phyloP scores from a whole-genome alignment of 2,329 filamentous ascomycete species.

The Incumbomyces lentus region DNA sequence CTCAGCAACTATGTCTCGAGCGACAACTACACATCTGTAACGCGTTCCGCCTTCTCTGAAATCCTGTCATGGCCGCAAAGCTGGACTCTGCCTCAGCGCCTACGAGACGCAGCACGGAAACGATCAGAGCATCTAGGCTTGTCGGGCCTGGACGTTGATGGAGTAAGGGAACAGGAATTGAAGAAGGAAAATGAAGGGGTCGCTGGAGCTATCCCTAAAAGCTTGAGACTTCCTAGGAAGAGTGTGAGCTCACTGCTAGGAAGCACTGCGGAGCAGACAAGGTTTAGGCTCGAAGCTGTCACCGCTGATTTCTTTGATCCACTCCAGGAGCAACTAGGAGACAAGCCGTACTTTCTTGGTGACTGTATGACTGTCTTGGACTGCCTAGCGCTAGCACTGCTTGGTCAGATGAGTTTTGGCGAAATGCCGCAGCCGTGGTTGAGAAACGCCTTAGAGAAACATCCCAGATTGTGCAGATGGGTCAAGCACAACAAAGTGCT shows the following conservation, averaged over 20 bases:
- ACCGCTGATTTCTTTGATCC: conserved; percentile 62
- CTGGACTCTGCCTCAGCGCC: conserved; percentile 68
- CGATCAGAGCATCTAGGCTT: conserved; percentile 62
- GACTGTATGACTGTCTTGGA: conserved; percentile 56
- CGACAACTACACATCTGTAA: conserved; percentile 70
- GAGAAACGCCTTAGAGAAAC: conserved; percentile 45
- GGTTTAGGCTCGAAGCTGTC: conserved; percentile 66
- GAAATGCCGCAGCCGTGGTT: conserved; percentile 54
- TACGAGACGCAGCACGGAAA: conserved; percentile 59
- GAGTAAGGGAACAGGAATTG: conserved; percentile 27
- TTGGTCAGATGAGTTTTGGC: conserved; percentile 60
- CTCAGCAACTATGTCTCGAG: conserved; percentile 84
- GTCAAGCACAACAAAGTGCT: conserved; percentile 29
- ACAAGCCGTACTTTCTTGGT: conserved; percentile 44
- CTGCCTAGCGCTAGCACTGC: conserved; percentile 69
- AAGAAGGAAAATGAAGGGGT: conserved; percentile 27
- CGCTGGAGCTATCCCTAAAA: conserved; percentile 29
- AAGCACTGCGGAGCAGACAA: conserved; percentile 56
- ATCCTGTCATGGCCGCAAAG: conserved; percentile 79
- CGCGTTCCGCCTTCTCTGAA: conserved; percentile 67
- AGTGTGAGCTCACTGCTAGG: conserved; percentile 54
- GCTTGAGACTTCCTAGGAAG: conserved; percentile 46
- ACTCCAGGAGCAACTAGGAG: conserved; percentile 51
- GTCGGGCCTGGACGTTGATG: conserved; percentile 55
- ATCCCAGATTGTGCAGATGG: conserved; percentile 35